These are phyloP conservation scores for Grosmannia clavigera DNA, from an alignment of 2,329 filamentous ascomycete species.

Conservation along the genomic window DNA sequence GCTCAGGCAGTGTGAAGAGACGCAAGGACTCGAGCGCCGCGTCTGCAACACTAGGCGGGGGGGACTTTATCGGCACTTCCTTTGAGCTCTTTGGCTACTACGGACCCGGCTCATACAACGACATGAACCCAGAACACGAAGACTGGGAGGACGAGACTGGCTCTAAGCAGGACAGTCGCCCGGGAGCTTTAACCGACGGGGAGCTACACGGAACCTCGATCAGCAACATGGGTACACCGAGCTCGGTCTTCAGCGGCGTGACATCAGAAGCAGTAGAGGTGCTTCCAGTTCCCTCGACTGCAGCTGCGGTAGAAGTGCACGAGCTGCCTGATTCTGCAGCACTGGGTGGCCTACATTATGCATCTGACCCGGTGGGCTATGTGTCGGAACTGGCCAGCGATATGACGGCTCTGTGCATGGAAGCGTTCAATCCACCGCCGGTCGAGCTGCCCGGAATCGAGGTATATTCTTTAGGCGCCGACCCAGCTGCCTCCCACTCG, in stretches of 20 bases:
- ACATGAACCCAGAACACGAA: slow-evolving; percentile 33
- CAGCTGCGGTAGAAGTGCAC: slow-evolving; percentile 1
- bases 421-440: slow-evolving; percentile 30
- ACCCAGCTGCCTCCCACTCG: slow-evolving; percentile 4
- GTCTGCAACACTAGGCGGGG: slow-evolving; percentile 20
- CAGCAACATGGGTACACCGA: background rate
- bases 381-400: slow-evolving; percentile 36
- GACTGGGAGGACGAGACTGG: slow-evolving; percentile 14
- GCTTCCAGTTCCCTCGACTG: slow-evolving; percentile 17
- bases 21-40: slow-evolving; percentile 13
- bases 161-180: background rate
- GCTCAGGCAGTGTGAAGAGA: background rate
- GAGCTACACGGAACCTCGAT: background rate
- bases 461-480: background rate
- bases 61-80: slow-evolving; percentile 18
- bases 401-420: slow-evolving; percentile 25
- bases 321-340: slow-evolving; percentile 18
- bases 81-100: slow-evolving; percentile 43
- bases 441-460: slow-evolving; percentile 31
- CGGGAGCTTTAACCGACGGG: background rate
- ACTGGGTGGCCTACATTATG: slow-evolving; percentile 9
- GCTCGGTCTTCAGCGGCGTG: background rate
- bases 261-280: background rate
- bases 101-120: slow-evolving; percentile 31
- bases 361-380: slow-evolving; percentile 28